Conservation (phyloP, 192 early-diverging fungal genomes). For the Globomyces pollinis-pini region DNA sequence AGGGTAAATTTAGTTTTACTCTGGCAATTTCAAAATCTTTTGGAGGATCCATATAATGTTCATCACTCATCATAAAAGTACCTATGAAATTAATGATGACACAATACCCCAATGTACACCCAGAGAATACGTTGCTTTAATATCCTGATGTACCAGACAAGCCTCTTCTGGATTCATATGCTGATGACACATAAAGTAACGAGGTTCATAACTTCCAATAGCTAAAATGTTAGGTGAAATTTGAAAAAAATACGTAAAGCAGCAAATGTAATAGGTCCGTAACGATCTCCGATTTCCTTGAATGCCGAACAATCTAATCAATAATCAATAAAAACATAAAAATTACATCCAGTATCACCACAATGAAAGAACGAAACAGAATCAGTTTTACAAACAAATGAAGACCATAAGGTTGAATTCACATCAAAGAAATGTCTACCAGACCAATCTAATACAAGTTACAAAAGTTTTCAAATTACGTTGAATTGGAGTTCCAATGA, state of each 20-base stretch:
- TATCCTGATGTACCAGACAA: conserved; percentile 34
- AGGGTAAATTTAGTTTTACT: conserved; percentile 5
- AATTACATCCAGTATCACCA: conserved; percentile 56
- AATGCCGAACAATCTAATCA: conserved; percentile 41
- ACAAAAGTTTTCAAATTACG: neutral
- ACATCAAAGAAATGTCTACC: conserved; percentile 37
- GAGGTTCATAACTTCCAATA: conserved; percentile 48
- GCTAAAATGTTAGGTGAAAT: conserved; percentile 22
- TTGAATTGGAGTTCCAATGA: conserved; percentile 30
- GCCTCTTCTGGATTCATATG: conserved; percentile 52
- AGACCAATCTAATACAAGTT: no score
- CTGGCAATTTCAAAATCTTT: conserved; percentile 23
- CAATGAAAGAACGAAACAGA: conserved; percentile 41
- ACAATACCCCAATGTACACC: conserved; percentile 61
- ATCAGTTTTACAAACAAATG: conserved; percentile 36
- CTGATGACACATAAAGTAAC: conserved; percentile 39
- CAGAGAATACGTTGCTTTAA: conserved; percentile 31
- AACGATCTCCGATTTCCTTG: conserved; percentile 39
- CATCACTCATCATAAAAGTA: conserved; percentile 57
- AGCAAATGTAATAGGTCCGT: conserved; percentile 44
- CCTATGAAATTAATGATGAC: no score
- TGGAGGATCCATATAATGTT: conserved; percentile 47
- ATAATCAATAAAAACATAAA: no score
- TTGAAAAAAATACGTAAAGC: conserved; percentile 33
- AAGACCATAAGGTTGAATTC: conserved; percentile 41